Evolutionary conservation across 257 asterid species (phyloP).

Genomic region (Plectranthus barbatus): DNA sequence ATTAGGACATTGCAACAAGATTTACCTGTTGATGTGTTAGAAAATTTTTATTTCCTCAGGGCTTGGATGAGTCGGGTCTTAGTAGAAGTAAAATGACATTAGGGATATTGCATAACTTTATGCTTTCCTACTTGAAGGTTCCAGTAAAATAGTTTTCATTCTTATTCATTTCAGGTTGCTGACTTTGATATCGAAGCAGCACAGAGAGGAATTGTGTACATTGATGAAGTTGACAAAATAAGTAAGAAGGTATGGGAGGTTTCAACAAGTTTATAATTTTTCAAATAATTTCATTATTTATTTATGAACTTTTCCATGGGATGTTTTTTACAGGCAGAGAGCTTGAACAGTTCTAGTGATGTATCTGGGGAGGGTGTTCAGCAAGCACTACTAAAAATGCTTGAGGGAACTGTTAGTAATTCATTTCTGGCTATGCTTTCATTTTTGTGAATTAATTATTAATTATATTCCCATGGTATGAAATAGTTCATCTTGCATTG

Average conservation of each 20-base stretch:
- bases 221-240: constrained; percentile 95
- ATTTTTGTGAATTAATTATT: constrained; percentile 8
- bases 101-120: neutral
- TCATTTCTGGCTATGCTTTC: constrained; percentile 2
- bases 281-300: constrained; percentile 14
- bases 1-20: neutral
- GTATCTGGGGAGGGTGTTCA: constrained; percentile 97
- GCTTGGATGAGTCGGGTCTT: neutral
- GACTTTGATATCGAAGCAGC: constrained; percentile 82
- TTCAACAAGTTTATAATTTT: neutral
- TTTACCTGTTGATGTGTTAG: neutral
- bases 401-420: constrained; percentile 89
- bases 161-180: constrained; percentile 52
- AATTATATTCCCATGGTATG: neutral
- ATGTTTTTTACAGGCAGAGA: constrained; percentile 60
- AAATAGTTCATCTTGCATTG: constrained; percentile 4
- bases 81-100: constrained; percentile 4
- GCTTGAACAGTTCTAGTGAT: constrained; percentile 69
- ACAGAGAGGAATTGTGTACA: constrained; percentile 83
- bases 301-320: constrained; percentile 24
- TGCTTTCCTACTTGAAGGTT: neutral
- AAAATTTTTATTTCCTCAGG: neutral
- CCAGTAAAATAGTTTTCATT: neutral
- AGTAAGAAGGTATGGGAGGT: constrained; percentile 64
- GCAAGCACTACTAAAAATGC: constrained; percentile 87